A percentile compares a stretch with the other conserved stretches of the same genome.
These are phyloP conservation scores for Boletus tomentosulus DNA, from an alignment of 768 basidiomycete species.

Conservation along the genomic window DNA sequence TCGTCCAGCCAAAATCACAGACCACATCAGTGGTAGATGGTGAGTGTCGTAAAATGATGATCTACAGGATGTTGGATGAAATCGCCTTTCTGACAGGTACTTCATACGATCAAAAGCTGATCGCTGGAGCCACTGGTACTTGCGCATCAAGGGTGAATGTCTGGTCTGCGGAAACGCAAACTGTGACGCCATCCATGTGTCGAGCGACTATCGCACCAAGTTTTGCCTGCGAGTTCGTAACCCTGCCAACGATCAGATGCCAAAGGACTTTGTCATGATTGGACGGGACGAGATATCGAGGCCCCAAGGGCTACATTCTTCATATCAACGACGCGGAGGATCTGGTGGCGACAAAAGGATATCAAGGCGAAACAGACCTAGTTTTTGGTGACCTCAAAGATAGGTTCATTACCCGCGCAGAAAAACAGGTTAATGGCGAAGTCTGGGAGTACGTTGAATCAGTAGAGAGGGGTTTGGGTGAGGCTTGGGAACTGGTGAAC, in stretches of 20 bases:
- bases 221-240: background rate
- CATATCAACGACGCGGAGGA: background rate
- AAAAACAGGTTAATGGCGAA: background rate
- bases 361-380: background rate
- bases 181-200: background rate
- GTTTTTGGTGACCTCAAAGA: background rate
- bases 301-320: background rate
- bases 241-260: background rate
- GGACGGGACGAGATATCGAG: background rate
- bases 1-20: background rate
- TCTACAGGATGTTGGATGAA: background rate
- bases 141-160: background rate
- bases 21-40: background rate
- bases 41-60: background rate
- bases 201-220: background rate
- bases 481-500: background rate
- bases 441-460: background rate
- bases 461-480: background rate
- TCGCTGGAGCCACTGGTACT: background rate
- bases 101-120: background rate
- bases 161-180: background rate
- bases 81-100: background rate
- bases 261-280: background rate
- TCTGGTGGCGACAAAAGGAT: background rate
- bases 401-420: background rate